phyloP scores from a whole-genome alignment of 768 basidiomycete genomes.

The Boletus vinaceobasis region DNA sequence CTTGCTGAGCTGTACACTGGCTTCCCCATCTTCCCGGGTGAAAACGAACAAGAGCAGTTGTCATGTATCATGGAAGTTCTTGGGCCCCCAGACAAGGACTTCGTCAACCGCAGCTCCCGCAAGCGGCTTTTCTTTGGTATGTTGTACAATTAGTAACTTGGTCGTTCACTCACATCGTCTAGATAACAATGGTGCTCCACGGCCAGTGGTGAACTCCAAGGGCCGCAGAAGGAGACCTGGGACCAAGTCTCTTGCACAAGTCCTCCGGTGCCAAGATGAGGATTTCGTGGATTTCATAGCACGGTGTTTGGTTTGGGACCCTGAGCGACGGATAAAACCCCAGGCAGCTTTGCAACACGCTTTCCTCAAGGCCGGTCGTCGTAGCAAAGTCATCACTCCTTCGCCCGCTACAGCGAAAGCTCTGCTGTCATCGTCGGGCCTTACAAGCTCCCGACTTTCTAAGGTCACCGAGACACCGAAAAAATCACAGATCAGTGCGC shows the following conservation, averaged over 20 bases:
- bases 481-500: constrained; percentile 86
- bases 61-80: constrained; percentile 99
- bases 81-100: constrained; percentile 92
- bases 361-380: constrained; percentile 71
- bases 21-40: constrained; percentile 97
- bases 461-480: constrained; percentile 76
- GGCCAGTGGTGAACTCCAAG: constrained; percentile 94
- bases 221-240: constrained; percentile 90
- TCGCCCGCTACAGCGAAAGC: constrained; percentile 48
- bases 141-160: constrained; percentile 17
- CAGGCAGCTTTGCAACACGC: constrained; percentile 89
- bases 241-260: constrained; percentile 84
- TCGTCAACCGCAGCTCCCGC: constrained; percentile 89
- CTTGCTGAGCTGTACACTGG: constrained; percentile 96
- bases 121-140: constrained; percentile 95
- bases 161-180: constrained; percentile 9
- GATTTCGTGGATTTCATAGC: constrained; percentile 95
- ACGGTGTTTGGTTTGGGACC: constrained; percentile 98
- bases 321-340: constrained; percentile 92
- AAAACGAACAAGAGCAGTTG: constrained; percentile 97
- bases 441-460: constrained; percentile 44
- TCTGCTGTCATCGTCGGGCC: constrained; percentile 55
- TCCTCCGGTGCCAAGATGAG: constrained; percentile 89
- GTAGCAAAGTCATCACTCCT: constrained; percentile 44
- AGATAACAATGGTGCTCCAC: constrained; percentile 93